Evolutionary conservation across 495 filamentous ascomycete genomes (phyloP).

Genomic region (Talaromyces adpressus): DNA sequence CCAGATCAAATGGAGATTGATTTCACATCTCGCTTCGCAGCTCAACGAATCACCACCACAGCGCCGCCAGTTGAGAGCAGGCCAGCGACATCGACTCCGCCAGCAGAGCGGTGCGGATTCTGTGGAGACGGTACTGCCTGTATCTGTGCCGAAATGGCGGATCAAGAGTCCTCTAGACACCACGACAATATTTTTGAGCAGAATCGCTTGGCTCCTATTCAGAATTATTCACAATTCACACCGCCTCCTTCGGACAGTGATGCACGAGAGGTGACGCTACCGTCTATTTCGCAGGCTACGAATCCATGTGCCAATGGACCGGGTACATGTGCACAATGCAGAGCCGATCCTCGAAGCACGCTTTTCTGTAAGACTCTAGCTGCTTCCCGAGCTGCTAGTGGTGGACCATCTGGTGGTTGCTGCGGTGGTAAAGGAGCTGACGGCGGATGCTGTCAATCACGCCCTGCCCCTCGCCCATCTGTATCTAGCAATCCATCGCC

Average conservation of each 20-base stretch:
- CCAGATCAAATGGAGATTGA: constrained; percentile 66
- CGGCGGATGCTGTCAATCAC: constrained; percentile 46
- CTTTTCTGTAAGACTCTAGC: constrained; percentile 83
- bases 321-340: constrained; percentile 75
- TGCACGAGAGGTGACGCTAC: constrained; percentile 40
- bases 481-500: constrained; percentile 16
- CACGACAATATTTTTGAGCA: constrained; percentile 27
- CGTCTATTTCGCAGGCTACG: constrained; percentile 35
- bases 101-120: constrained; percentile 74
- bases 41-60: constrained; percentile 24
- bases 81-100: constrained; percentile 26
- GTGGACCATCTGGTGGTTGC: constrained; percentile 34
- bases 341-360: constrained; percentile 67
- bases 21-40: constrained; percentile 60
- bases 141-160: constrained; percentile 70
- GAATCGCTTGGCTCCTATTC: constrained; percentile 39
- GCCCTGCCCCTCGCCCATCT: constrained; percentile 10
- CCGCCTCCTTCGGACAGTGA: constrained; percentile 65
- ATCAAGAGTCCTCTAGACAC: constrained; percentile 31
- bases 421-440: constrained; percentile 40
- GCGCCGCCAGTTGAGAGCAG: constrained; percentile 19
- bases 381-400: constrained; percentile 46
- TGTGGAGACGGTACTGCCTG: constrained; percentile 80
- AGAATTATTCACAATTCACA: constrained; percentile 52
- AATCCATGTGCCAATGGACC: constrained; percentile 62